Conservation (phyloP, 805 yeast species). For the Candida yuanshanica region DNA sequence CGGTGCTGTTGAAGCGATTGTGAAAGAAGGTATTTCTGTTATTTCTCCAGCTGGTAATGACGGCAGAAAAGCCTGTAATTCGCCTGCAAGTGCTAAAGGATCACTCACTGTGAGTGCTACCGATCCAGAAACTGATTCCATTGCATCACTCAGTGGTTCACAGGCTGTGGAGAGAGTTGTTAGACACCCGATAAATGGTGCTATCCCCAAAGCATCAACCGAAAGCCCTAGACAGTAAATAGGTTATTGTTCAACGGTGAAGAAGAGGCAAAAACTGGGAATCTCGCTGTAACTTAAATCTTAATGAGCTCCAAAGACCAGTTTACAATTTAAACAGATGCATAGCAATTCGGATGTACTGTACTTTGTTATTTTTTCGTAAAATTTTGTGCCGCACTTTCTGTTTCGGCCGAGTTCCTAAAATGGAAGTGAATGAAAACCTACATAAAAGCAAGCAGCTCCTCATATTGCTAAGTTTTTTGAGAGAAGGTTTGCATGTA, state of each 20-base stretch:
- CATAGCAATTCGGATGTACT: background rate
- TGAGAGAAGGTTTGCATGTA: too few relatives aligned
- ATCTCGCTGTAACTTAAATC: conserved; percentile 4
- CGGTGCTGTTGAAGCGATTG: conserved; percentile 38
- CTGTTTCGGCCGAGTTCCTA: too few relatives aligned
- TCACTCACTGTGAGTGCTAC: conserved; percentile 86
- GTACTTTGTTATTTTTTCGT: too few relatives aligned
- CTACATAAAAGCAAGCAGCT: too few relatives aligned
- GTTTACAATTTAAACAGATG: background rate
- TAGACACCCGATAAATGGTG: conserved; percentile 39
- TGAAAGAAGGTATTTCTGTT: conserved; percentile 38
- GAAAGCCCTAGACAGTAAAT: conserved; percentile 57
- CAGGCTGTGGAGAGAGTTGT: conserved; percentile 36
- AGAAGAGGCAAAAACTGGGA: conserved; percentile 24
- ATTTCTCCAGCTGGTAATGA: conserved; percentile 48
- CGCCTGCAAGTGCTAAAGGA: conserved; percentile 44
- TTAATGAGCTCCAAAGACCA: too few relatives aligned
- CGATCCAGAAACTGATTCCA: conserved; percentile 56
- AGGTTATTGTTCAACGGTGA: conserved; percentile 39
- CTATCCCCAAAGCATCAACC: conserved; percentile 41
- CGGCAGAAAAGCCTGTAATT: conserved; percentile 37
- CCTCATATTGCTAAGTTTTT: too few relatives aligned
- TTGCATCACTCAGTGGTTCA: conserved; percentile 35
- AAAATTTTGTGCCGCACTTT: too few relatives aligned
- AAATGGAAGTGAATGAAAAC: too few relatives aligned